A percentile compares a stretch with the other conserved stretches of the same genome.
These are phyloP conservation scores for Sporothrix inflata DNA, from an alignment of 2,329 filamentous ascomycete species.

Conservation along the genomic window DNA sequence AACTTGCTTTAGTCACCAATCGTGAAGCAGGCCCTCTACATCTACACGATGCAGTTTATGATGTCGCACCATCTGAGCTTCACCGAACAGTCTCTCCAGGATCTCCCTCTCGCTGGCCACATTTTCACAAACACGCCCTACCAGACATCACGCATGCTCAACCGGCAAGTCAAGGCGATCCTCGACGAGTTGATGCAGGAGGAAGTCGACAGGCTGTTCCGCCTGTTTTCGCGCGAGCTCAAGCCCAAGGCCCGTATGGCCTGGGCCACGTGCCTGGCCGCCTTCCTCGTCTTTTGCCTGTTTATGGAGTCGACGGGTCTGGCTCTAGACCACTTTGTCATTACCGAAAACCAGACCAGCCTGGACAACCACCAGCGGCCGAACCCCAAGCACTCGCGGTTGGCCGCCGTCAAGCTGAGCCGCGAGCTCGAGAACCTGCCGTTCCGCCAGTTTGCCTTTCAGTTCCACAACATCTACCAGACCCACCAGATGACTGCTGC, in stretches of 20 bases:
- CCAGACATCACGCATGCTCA: conserved; percentile 58
- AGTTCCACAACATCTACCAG: conserved; percentile 64
- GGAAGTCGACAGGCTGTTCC: conserved; percentile 57
- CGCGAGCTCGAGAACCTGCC: conserved; percentile 60
- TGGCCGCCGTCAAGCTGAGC: conserved; percentile 52
- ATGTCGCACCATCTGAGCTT: conserved; percentile 59
- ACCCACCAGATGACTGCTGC: conserved; percentile 56
- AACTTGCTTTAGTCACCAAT: conserved; percentile 47
- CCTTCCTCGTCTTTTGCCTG: conserved; percentile 60
- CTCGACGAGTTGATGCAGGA: conserved; percentile 58
- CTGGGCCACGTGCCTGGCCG: conserved; percentile 61
- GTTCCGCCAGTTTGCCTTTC: conserved; percentile 63
- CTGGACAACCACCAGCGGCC: conserved; percentile 46
- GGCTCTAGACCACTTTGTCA: conserved; percentile 56
- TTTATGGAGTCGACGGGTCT: conserved; percentile 63
- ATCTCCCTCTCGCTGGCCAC: conserved; percentile 48
- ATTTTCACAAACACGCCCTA: conserved; percentile 50
- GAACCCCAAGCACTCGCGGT: conserved; percentile 36
- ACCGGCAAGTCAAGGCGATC: conserved; percentile 60
- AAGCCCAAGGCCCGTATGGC: conserved; percentile 57
- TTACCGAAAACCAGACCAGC: conserved; percentile 55
- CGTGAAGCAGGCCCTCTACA: conserved; percentile 56
- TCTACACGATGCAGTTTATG: conserved; percentile 62
- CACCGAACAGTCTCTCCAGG: conserved; percentile 49
- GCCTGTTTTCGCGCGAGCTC: conserved; percentile 56